Evolutionary conservation across 1,284 basidiomycete genomes (phyloP), one percentile per base, ranked within the genome.

Genomic region (Sutorius eximius): DNA sequence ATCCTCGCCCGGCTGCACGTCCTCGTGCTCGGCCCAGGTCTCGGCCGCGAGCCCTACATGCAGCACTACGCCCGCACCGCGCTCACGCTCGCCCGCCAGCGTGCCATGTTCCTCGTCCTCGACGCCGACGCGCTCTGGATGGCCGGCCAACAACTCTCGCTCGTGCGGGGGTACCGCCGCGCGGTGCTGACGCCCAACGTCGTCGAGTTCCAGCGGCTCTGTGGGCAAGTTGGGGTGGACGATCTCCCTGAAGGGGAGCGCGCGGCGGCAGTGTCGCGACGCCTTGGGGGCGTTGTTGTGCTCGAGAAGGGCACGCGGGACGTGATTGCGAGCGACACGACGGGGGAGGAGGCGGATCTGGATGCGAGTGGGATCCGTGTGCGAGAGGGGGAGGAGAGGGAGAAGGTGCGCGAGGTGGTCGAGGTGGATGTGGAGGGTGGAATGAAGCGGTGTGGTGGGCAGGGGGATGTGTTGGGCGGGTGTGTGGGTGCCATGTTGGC

Each of bases 101-200:
- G 80, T 49, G 85, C 87, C 49, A 89, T 96, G 83, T 96, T 89
- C 68, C 76, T 98, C 50, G 94, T 98, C 4, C 78, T 99, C 16
- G 96, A 99, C 65, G 96, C 96, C 0, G 96, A 98, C 68, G 93
- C 86, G 2, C 78, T 96, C 9, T 91, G 81, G 76, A 77, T 92
- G 71, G 74, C 92, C 44, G 88, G 91, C 30, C 82, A 90, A 63
- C 86, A 95, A 53, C 79, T 88, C 0, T 75, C 80, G 8, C 71
- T 93, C 44, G 83, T 99, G 52, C 79, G 81, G 60, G 93, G 93
- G 1, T 96, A 95, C 71, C 75, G 82, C 15, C 82, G 86, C 22
- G 90, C 86, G 0, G 85, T 96, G 3, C 74, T 98, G 41, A 99
- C 97, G 0, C 96, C 97, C 0, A 99, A 99, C 63, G 84, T 97